phyloP scores from a whole-genome alignment of 768 basidiomycete species.

The Macrolepiota fuliginosa region DNA sequence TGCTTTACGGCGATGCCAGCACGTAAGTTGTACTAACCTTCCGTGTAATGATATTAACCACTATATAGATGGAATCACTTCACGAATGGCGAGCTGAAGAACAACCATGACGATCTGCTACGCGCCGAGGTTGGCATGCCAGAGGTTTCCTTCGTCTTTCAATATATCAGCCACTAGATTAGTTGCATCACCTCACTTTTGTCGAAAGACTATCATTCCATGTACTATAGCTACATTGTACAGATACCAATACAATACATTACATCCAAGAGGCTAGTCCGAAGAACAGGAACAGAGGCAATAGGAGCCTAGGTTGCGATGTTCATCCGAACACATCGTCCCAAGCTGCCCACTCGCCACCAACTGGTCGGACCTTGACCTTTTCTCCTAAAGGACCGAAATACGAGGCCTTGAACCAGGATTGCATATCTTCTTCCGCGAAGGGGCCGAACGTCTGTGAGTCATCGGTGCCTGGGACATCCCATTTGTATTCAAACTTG shows the following conservation, averaged over 20 bases:
- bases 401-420: conserved; percentile 79
- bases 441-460: conserved; percentile 77
- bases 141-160: conserved; percentile 94
- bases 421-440: conserved; percentile 71
- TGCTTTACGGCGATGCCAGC: conserved; percentile 96
- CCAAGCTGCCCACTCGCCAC: conserved; percentile 77
- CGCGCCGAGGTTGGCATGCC: conserved; percentile 82
- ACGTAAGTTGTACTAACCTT: conserved; percentile 58
- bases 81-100: conserved; percentile 81
- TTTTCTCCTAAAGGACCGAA: conserved; percentile 80
- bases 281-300: conserved; percentile 5
- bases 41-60: not conserved
- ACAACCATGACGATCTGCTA: conserved; percentile 93
- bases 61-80: conserved; percentile 92
- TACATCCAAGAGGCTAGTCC: conserved; percentile 12
- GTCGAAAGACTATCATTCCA: conserved; percentile 15
- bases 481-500: conserved; percentile 84
- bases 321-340: conserved; percentile 55
- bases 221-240: conserved; percentile 15
- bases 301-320: not conserved
- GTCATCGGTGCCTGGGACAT: conserved; percentile 44
- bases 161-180: conserved; percentile 84
- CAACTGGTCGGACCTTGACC: conserved; percentile 65
- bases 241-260: conserved; percentile 9
- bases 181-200: not conserved